phyloP scores from a whole-genome alignment of 1,139 yeast species.

The Pichia sp. region DNA sequence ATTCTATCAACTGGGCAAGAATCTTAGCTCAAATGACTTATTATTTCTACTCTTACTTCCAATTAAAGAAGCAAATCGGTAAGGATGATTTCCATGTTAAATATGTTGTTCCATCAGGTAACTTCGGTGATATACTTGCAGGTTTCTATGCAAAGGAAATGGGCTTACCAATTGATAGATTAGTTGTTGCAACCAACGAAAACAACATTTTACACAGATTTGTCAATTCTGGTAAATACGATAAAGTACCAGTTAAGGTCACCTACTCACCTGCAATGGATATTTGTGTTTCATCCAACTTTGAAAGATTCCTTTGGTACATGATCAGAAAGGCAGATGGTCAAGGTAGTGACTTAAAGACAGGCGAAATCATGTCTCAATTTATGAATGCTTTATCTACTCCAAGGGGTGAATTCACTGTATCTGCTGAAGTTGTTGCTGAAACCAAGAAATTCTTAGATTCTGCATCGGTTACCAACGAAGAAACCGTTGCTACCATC shows the following conservation, averaged over 20 bases:
- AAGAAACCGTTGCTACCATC: constrained; percentile 71
- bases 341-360: constrained; percentile 50
- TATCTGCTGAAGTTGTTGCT: constrained; percentile 55
- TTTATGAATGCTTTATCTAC: constrained; percentile 81
- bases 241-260: constrained; percentile 69
- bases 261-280: constrained; percentile 99
- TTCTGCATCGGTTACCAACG: constrained; percentile 74
- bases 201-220: constrained; percentile 93
- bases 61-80: constrained; percentile 42
- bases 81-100: constrained; percentile 47
- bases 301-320: constrained; percentile 94
- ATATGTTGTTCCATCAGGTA: constrained; percentile 94
- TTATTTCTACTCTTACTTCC: constrained; percentile 88
- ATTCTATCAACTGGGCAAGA: constrained; percentile 98
- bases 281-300: constrained; percentile 86
- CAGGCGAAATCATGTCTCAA: constrained; percentile 61
- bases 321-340: constrained; percentile 67
- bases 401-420: constrained; percentile 61
- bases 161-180: constrained; percentile 87
- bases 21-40: constrained; percentile 95
- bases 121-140: constrained; percentile 95
- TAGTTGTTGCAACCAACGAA: constrained; percentile 91
- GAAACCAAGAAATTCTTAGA: constrained; percentile 66
- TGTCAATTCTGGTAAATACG: constrained; percentile 77
- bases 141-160: constrained; percentile 90